Base-by-base conservation (phyloP, 2,329 filamentous ascomycete species). In the Ampelomyces quisqualis region DNA sequence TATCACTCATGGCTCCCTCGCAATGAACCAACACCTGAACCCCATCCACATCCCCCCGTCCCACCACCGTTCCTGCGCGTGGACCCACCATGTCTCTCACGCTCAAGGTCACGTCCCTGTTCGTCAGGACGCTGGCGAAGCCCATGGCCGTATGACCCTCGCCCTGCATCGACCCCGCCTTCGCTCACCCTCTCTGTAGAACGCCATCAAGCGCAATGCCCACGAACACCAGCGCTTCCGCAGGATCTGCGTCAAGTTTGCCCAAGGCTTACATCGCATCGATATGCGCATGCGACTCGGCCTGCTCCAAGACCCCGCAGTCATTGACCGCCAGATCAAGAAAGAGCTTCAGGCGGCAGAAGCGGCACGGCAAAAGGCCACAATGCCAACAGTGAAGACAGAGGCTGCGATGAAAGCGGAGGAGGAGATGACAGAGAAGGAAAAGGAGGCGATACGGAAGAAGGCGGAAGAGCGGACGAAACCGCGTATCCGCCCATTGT, bases 251-350 rank as follows among this genome's bases (percentile, higher is more conserved):
- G 73, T 86, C 47, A 70, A 69, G 34, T 78, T 84, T 55, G 83
- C 83, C 7, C 82, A 86, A 61, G 66, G 72, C 7, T 74, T 86
- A 21, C 82, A 86, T 62, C 74, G 78, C 33, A 68, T 84, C 45
- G 82, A 86, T 58, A 85, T 86, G 80, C 77, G 81, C 29, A 78
- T 85, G 66, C 78, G 81, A 33, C 70, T 86, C 45, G 82, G 82
- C 15, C 73, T 83, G 4, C 72, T 86, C 2, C 81, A 84, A 52
- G 82, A 84, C 55, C 74, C 73, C 7, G 76, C 78, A 2, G 74
- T 79, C 1, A 75, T 77, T 32, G 73, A 77, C 34, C 67, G 72
- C 19, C 75, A 77, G 51, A 73, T 75, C 34, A 72, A 72, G 30
- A 71, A 75, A 38, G 78, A 80, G 39, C 73, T 77, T 15, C 77